Base-by-base conservation (phyloP, 2,329 filamentous ascomycete species). In the Botrytis pseudocinerea region DNA sequence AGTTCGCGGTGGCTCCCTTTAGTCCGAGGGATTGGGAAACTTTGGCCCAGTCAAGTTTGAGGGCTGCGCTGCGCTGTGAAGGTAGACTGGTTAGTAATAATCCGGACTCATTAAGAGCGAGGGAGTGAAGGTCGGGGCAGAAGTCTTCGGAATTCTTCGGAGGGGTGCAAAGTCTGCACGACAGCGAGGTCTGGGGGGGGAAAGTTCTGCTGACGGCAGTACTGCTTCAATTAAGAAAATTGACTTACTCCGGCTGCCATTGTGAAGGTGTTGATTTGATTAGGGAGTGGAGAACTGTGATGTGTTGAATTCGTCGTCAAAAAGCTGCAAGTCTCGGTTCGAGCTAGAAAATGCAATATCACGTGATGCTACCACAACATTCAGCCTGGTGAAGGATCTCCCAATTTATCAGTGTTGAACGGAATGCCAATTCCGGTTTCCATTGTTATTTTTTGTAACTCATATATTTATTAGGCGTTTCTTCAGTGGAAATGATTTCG, bases 21-120 rank as follows among this genome's bases (percentile, higher is more conserved):
- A 99, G 94, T 84, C 95, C 95, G 82, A 99, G 94, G 82, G 95
- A 97, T 86, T 89, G 90, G 85, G 92, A 92, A 82, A 99, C 90
- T 87, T 97, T 96, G 87, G 90, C 90, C 96, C 96, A 99, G 91
- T 99, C 96, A 89, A 99, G 90, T 91, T 98, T 99, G 86, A 97
- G 90, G 85, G 95, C 95, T 88, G 95, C 95, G 90, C 94, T 97
- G 90, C 94, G 93, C 95, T 98, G 84, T 84, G 77, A 76, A 16
- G 35, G 46, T 54, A 74, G 76, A 48, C 63, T 60, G 35, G 59
- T 76, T 78, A 76, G 76, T 75, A n/a, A 73, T 54, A 51, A 59
- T 69, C 22, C 44, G 18, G 35, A 48, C 22, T 57, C 40, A 59
- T 44, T 12, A 10, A 44, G 28, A 7, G 48, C 28, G 60, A 59